Evolutionary conservation across 352 stramenopile species (phyloP), one percentile per base, ranked within the genome.

Genomic region (Phytophthora sp.): DNA sequence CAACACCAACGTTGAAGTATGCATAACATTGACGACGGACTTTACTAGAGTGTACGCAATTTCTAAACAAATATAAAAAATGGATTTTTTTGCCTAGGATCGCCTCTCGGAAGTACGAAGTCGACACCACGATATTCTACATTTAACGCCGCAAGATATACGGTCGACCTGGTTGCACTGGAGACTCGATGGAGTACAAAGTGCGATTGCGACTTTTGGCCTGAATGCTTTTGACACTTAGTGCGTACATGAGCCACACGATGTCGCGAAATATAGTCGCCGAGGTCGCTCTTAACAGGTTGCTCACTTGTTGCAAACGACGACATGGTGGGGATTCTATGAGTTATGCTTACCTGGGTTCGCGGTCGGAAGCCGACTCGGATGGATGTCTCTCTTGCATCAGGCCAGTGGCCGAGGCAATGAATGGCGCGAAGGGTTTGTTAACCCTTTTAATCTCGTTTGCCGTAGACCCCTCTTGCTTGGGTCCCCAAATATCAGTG

Each of bases 401-500:
- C 45, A 58, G 36, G 1, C 21, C 57, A 65, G 35, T 44, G 31
- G 29, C 24, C 20, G 31, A 24, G 30, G 15, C 24, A 38, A 35
- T 52, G 23, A 9, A 12, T 52, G 26, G 16, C 44, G 24, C 23
- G 24, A 51, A 11, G 26, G 16, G 24, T n/a, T n/a, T n/a, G 24
- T 26, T 50, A 18, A 21, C 11, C 27, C n/a, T 41, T 30, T 16
- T 5, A 15, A 26, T 4, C 16, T 24, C 18, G n/a, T n/a, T n/a
- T n/a, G n/a, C n/a, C n/a, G n/a, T n/a, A n/a, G n/a, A n/a, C n/a
- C n/a, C n/a, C n/a, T n/a, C n/a, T n/a, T n/a, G n/a, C n/a, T n/a
- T n/a, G n/a, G n/a, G n/a, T n/a, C n/a, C n/a, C n/a, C 20, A 15
- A 26, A 53, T 63, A 53, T 53, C 52, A 63, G 50, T 36, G 30